Conservation (phyloP, 805 yeast genomes). For the Wickerhamiella azymoides region DNA sequence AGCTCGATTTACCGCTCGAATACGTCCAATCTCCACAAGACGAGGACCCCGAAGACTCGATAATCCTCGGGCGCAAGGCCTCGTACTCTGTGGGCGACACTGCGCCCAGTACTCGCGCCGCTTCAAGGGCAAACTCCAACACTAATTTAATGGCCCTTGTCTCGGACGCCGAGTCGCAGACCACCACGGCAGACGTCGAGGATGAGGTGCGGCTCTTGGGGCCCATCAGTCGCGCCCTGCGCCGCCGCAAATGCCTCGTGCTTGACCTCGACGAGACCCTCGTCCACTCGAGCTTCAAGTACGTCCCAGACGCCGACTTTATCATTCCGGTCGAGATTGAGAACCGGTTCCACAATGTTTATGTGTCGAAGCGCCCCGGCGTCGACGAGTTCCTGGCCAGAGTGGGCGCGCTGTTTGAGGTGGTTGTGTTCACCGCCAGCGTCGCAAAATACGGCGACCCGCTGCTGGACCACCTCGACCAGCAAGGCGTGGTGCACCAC, state of each 20-base stretch:
- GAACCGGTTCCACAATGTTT: slow-evolving; percentile 80
- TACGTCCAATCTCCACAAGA: slow-evolving; percentile 6
- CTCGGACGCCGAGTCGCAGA: neutral
- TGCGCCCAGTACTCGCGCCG: neutral
- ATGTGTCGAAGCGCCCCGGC: slow-evolving; percentile 94
- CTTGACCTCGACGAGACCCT: slow-evolving; percentile 91
- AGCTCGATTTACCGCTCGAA: slow-evolving; percentile 11
- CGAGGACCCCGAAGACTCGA: slow-evolving; percentile 5
- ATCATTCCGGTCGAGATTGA: slow-evolving; percentile 97
- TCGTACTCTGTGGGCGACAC: slow-evolving; percentile 9
- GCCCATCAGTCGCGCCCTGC: slow-evolving; percentile 35
- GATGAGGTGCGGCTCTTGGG: slow-evolving; percentile 35
- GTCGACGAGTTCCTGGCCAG: slow-evolving; percentile 80
- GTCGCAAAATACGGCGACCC: slow-evolving; percentile 96
- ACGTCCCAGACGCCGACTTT: slow-evolving; percentile 83
- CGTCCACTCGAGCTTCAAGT: slow-evolving; percentile 90
- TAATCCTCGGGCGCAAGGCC: slow-evolving; percentile 11
- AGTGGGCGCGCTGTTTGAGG: slow-evolving; percentile 82
- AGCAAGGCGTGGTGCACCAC: slow-evolving; percentile 66
- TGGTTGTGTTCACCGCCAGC: slow-evolving; percentile 93
- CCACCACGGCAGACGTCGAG: neutral
- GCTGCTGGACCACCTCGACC: slow-evolving; percentile 72
- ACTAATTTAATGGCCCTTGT: neutral
- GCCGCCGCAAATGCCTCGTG: slow-evolving; percentile 69
- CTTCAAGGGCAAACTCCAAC: slow-evolving; percentile 3